Conservation (phyloP, 1,284 basidiomycete genomes). For the Retiboletus flavoniger region DNA sequence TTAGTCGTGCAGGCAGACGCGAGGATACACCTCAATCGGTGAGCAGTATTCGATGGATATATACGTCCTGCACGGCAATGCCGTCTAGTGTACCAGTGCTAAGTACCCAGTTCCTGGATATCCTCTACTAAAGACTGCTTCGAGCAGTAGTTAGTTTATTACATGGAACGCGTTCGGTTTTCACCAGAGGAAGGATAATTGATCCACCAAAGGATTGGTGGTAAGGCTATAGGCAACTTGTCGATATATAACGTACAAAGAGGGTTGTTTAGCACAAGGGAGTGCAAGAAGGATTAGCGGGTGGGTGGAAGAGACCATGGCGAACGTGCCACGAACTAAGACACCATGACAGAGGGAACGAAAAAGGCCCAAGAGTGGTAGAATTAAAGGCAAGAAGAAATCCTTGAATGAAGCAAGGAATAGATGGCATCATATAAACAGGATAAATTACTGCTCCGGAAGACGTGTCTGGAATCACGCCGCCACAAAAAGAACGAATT, state of each 20-base stretch:
- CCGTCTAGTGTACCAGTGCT: not conserved
- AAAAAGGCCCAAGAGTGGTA: conserved; percentile 9
- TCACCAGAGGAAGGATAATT: not conserved
- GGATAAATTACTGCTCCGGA: conserved; percentile 23
- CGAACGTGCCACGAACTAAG: conserved; percentile 6
- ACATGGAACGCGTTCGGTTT: not conserved
- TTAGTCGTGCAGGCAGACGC: no score
- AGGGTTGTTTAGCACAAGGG: conserved; percentile 5
- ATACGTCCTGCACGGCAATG: not conserved
- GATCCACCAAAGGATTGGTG: not conserved
- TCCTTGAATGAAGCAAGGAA: conserved; percentile 7
- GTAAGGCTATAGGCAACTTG: conserved; percentile 7
- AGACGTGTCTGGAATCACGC: conserved; percentile 1
- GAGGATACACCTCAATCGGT: not conserved
- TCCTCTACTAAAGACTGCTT: conserved; percentile 8
- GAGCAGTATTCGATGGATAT: not conserved
- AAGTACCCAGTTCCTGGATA: not conserved
- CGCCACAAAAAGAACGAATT: not conserved
- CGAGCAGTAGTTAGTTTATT: conserved; percentile 7
- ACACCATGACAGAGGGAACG: not conserved
- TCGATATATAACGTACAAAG: conserved; percentile 7
- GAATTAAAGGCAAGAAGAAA: conserved; percentile 2
- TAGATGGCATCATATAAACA: conserved; percentile 25
- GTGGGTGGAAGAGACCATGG: not conserved
- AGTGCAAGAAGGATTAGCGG: conserved; percentile 14